Evolutionary conservation across 2,329 filamentous ascomycete species (phyloP).

Genomic region (Colletotrichum sublineola): DNA sequence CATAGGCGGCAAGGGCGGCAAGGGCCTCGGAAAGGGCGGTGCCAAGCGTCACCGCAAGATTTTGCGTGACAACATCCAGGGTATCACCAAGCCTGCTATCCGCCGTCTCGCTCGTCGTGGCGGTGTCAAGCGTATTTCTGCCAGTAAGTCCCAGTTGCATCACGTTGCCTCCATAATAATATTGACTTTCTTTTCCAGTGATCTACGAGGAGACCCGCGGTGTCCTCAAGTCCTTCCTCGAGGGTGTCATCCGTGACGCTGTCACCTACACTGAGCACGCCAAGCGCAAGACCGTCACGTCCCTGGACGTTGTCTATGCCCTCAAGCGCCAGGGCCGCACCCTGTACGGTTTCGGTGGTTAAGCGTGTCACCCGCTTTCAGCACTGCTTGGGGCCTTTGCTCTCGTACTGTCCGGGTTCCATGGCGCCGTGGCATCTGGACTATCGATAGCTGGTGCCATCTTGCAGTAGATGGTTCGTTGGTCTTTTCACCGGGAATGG

Average conservation of each 20-base stretch:
- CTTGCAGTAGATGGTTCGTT: slow-evolving; percentile 28
- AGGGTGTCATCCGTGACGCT: slow-evolving; percentile 81
- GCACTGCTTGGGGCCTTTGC: background rate
- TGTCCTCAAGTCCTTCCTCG: slow-evolving; percentile 84
- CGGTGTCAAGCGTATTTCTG: slow-evolving; percentile 99
- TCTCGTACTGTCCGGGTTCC: slow-evolving; percentile 8
- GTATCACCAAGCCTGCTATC: slow-evolving; percentile 98
- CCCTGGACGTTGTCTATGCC: slow-evolving; percentile 76
- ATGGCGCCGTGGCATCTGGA: slow-evolving; percentile 18
- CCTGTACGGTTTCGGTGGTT: slow-evolving; percentile 92
- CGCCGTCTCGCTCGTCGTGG: slow-evolving; percentile 98
- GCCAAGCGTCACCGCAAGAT: slow-evolving; percentile 99
- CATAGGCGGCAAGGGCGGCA: slow-evolving; percentile 92
- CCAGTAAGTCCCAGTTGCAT: slow-evolving; percentile 70
- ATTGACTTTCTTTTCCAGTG: slow-evolving; percentile 59
- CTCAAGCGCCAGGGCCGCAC: slow-evolving; percentile 80
- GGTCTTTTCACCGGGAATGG: slow-evolving; percentile 41
- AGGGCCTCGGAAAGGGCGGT: slow-evolving; percentile 97
- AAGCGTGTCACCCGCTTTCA: slow-evolving; percentile 54
- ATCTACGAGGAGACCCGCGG: slow-evolving; percentile 85
- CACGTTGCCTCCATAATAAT: background rate
- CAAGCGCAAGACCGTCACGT: slow-evolving; percentile 85
- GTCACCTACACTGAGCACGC: slow-evolving; percentile 85
- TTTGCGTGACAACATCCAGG: slow-evolving; percentile 99
- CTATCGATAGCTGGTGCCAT: background rate